Percentiles rank a stretch among this genome's conserved stretches.
phyloP scores from a whole-genome alignment of 2,329 filamentous ascomycete species.

The Stromatinia cepivora region DNA sequence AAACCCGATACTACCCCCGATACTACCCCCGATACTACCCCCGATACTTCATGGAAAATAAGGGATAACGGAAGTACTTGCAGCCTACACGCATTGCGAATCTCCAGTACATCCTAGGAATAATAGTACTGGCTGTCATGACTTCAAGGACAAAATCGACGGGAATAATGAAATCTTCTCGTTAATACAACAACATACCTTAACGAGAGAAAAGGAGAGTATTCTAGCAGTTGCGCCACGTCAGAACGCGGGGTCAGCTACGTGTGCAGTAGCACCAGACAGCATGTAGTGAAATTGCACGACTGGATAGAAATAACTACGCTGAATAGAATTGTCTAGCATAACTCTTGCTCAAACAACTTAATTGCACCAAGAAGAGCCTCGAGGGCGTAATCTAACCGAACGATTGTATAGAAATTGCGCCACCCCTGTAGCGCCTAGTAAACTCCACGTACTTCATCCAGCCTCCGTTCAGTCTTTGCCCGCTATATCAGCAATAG shows the following conservation, averaged over 20 bases:
- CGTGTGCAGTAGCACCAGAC: neutral
- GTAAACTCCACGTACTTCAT: conserved; percentile 1
- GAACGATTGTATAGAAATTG: neutral
- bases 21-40: no score
- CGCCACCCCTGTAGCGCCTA: neutral
- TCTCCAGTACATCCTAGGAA: neutral
- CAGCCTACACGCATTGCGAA: neutral
- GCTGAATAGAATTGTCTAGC: neutral
- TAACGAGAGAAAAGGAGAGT: neutral
- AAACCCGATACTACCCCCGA: no score
- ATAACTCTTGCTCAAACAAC: neutral
- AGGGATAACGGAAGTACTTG: no score
- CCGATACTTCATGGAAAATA: no score
- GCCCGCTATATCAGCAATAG: conserved; percentile 38
- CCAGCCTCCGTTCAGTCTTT: conserved; percentile 6
- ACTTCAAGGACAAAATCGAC: neutral
- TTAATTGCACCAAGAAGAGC: neutral
- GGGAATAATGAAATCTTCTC: neutral
- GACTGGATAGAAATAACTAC: neutral
- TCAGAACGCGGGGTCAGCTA: neutral
- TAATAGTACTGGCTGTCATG: neutral
- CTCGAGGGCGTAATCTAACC: neutral
- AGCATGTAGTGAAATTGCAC: neutral
- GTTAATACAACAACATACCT: neutral
- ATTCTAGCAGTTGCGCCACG: neutral